Base-by-base conservation (phyloP, 345 rosid species). In the Ceriops tagal region DNA sequence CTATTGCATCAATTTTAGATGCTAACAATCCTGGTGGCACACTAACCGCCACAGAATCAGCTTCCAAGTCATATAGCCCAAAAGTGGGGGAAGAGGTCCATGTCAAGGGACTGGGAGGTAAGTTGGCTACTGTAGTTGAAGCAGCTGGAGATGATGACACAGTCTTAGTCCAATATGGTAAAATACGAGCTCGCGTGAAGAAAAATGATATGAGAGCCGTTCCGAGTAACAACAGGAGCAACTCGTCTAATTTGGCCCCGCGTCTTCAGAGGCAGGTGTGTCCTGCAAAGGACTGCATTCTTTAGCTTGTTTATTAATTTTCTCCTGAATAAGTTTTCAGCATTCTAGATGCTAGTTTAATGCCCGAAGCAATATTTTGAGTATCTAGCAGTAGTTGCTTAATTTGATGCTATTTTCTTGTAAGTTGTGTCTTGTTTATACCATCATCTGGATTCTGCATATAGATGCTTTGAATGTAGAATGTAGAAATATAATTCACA, bases 161-260 rank as follows among this genome's bases (percentile, higher is more conserved):
- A 6, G 71, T 89, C 67, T 63, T 91, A 61, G 88, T 93, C 66
- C 97, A 89, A 71, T 87, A 85, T 57, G 97, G 97, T 81, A 91
- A 89, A 87, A 73, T 91, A 55, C 84, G 85, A 65, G 87, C 88
- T 70, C 87, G 90, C 51, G 86, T 88, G 72, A 87, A 88, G 78
- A 93, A 80, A 77, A 81, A 68, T 28, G 83, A 83, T 70, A 68
- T 89, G 61, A 81, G 80, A 71, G 81, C 92, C 20, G 58, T 79
- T 73, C 72, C 74, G 43, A 72, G 63, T 61, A 71, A 69, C 58
- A 69, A 55, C 72, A 75, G 70, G 53, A 84, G 66, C 16, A 61
- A 2, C 22, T 58, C 83, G 31, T 69, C 81, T 28, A 71, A 47
- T 59, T 76, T 80, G 26, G 61, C 77, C 60, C 64, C 69, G 20